A percentile compares a stretch with the other conserved stretches of the same genome.
phyloP scores from a whole-genome alignment of 2,329 filamentous ascomycete genomes.

The Rhynchosporium secalis region DNA sequence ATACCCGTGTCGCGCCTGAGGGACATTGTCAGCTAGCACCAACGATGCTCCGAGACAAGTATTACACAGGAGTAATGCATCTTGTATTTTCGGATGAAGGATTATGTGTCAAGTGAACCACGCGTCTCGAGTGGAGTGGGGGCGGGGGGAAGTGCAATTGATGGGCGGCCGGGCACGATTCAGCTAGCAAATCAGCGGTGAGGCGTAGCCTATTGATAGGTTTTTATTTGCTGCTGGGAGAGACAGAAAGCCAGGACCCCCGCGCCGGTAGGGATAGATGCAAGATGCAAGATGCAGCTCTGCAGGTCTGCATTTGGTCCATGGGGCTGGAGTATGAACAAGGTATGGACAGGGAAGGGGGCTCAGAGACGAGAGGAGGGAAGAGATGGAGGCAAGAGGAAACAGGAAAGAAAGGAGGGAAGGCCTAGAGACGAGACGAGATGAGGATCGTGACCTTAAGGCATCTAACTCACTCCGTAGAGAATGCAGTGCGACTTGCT shows the following conservation, averaged over 20 bases:
- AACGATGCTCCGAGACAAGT: neutral
- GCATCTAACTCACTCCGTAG: too few relatives aligned
- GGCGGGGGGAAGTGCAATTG: neutral
- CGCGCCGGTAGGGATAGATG: conserved; percentile 4
- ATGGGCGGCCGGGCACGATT: neutral
- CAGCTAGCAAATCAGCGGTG: conserved; percentile 5
- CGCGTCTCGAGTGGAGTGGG: neutral
- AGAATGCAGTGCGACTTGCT: too few relatives aligned
- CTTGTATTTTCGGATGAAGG: too few relatives aligned
- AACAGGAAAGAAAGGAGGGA: neutral
- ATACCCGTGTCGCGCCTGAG: neutral
- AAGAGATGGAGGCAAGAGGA: neutral
- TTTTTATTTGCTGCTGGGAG: neutral
- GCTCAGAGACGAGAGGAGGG: neutral
- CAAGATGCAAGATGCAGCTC: neutral
- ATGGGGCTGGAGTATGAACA: neutral
- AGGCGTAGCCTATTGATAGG: neutral
- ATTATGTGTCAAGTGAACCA: neutral
- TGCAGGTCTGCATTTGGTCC: neutral
- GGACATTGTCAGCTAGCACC: neutral
- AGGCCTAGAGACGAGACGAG: too few relatives aligned
- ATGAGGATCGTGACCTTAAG: too few relatives aligned
- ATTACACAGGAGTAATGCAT: neutral
- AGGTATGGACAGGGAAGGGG: neutral
- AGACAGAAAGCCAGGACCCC: conserved; percentile 17